Conservation (phyloP, 441 rosid genomes). For the Populus tomentosa region DNA sequence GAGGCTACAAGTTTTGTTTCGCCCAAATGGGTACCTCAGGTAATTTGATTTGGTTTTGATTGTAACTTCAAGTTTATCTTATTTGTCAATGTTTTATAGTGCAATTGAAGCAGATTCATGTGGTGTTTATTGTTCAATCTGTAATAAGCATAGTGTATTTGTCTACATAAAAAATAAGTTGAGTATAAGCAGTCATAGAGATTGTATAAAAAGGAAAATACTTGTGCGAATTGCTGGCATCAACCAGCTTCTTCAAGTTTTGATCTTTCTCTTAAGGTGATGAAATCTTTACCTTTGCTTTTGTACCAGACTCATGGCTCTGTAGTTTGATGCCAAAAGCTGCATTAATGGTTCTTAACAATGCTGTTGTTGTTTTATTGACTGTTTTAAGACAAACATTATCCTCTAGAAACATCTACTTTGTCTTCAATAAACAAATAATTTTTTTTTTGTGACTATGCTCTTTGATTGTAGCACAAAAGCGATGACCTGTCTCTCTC, state of each 20-base stretch:
- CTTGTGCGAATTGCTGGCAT: neutral
- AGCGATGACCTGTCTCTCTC: neutral
- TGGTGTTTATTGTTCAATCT: neutral
- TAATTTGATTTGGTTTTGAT: slow-evolving; percentile 23
- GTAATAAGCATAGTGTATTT: neutral
- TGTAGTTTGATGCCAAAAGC: neutral
- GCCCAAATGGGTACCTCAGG: slow-evolving; percentile 99
- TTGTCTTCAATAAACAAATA: neutral
- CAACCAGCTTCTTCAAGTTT: neutral
- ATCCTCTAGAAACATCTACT: neutral
- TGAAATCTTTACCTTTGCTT: neutral
- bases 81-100: neutral
- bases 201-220: neutral
- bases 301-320: neutral
- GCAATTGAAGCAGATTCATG: neutral
- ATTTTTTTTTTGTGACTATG: neutral
- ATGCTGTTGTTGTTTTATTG: neutral
- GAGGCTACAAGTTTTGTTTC: slow-evolving; percentile 99
- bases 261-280: neutral
- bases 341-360: neutral
- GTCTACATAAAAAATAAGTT: neutral
- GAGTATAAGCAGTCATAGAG: neutral
- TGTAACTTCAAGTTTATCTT: neutral
- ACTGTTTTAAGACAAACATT: neutral
- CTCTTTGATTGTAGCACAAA: too few species aligned